Conservation (phyloP, 345 rosid species). For the Aquilaria yunnanensis region DNA sequence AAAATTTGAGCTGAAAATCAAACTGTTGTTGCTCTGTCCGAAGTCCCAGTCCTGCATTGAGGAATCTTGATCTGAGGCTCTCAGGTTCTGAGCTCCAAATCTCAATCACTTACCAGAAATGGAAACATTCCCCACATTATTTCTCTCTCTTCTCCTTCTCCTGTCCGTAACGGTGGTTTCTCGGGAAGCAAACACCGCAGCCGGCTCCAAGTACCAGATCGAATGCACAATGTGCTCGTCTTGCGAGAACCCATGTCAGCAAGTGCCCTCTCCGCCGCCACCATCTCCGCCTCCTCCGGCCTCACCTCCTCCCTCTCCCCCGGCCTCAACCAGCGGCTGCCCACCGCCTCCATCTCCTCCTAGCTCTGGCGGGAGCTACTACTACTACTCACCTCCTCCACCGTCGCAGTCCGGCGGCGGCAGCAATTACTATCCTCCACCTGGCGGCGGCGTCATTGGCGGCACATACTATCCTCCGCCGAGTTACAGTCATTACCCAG, state of each 20-base stretch:
- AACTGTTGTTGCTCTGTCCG: neutral
- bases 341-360: constrained; percentile 72
- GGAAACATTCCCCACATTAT: constrained; percentile 23
- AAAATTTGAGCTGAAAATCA: too few species aligned
- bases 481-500: constrained; percentile 30
- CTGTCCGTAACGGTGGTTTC: constrained; percentile 18
- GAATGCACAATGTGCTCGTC: constrained; percentile 89
- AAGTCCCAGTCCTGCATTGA: neutral
- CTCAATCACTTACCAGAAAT: constrained; percentile 21
- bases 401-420: constrained; percentile 34
- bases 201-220: constrained; percentile 41
- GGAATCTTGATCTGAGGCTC: neutral
- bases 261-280: constrained; percentile 42
- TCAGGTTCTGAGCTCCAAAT: too few species aligned
- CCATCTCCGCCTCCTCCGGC: constrained; percentile 32
- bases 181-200: constrained; percentile 5
- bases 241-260: constrained; percentile 62
- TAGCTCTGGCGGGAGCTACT: constrained; percentile 32
- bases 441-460: constrained; percentile 39
- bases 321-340: constrained; percentile 28
- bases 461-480: constrained; percentile 59
- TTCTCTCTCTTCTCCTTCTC: constrained; percentile 10
- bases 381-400: constrained; percentile 64
- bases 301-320: constrained; percentile 40
- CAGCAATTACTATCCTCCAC: constrained; percentile 47